Conservation (phyloP, 2,329 filamentous ascomycete species). For the Cephalotrichum gorgonifer region DNA sequence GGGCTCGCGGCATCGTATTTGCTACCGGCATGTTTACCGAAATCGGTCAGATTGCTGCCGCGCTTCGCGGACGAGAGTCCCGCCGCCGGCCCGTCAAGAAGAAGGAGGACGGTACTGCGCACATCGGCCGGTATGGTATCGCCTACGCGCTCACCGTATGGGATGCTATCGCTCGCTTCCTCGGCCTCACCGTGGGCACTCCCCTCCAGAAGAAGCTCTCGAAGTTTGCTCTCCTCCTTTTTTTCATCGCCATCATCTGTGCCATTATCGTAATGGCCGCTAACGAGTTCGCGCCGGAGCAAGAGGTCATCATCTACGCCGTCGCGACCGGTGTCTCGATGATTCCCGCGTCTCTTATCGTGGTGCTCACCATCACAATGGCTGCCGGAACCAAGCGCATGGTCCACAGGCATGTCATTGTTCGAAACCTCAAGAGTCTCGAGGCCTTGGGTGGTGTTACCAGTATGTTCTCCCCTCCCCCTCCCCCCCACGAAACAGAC, state of each 20-base stretch:
- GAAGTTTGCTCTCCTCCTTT: slow-evolving; percentile 58
- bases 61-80: slow-evolving; percentile 21
- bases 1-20: slow-evolving; percentile 49
- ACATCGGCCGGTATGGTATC: slow-evolving; percentile 19
- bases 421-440: slow-evolving; percentile 38
- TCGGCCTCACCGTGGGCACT: slow-evolving; percentile 46
- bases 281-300: slow-evolving; percentile 25
- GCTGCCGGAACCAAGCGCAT: slow-evolving; percentile 44
- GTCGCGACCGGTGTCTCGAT: slow-evolving; percentile 36
- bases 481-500: background rate
- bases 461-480: slow-evolving; percentile 20
- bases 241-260: slow-evolving; percentile 43
- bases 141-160: slow-evolving; percentile 25
- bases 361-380: slow-evolving; percentile 50
- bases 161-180: slow-evolving; percentile 30
- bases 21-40: slow-evolving; percentile 52
- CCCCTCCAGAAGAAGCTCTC: slow-evolving; percentile 60
- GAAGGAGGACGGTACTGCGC: slow-evolving; percentile 24
- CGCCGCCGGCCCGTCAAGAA: slow-evolving; percentile 4
- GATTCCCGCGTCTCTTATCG: slow-evolving; percentile 37
- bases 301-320: slow-evolving; percentile 32
- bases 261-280: slow-evolving; percentile 33
- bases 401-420: slow-evolving; percentile 41
- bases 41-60: slow-evolving; percentile 48
- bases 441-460: slow-evolving; percentile 36